Conservation (phyloP, 768 basidiomycete species). For the Pholiota molesta region DNA sequence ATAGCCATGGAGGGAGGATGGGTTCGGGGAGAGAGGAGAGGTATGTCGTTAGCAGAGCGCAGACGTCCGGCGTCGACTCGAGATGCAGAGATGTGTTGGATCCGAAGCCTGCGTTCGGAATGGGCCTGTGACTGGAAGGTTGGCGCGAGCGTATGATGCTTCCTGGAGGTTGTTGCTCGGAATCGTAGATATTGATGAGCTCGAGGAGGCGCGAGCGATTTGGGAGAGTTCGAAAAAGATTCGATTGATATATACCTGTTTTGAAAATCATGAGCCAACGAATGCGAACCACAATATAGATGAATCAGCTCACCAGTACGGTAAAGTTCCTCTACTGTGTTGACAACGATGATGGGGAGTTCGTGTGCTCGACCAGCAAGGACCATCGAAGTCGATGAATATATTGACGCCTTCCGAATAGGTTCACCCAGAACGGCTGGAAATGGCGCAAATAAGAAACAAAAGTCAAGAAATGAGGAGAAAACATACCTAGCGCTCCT, state of each 20-base stretch:
- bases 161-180: constrained; percentile 24
- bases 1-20: constrained; percentile 34
- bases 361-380: constrained; percentile 39
- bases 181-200: constrained; percentile 41
- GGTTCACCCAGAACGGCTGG: constrained; percentile 39
- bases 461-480: background rate
- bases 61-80: constrained; percentile 42
- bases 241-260: constrained; percentile 36
- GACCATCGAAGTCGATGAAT: constrained; percentile 35
- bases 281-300: no score
- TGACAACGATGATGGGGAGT: constrained; percentile 42
- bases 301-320: constrained; percentile 41
- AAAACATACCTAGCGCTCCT: constrained; percentile 11
- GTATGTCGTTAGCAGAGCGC: constrained; percentile 42
- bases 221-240: constrained; percentile 36
- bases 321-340: constrained; percentile 46
- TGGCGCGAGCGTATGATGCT: constrained; percentile 24
- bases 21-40: constrained; percentile 44
- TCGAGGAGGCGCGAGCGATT: constrained; percentile 38
- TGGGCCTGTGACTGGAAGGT: constrained; percentile 1
- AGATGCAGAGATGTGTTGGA: constrained; percentile 34
- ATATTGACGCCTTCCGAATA: constrained; percentile 35
- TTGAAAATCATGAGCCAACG: background rate
- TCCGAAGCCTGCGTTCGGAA: constrained; percentile 24
- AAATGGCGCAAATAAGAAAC: background rate